Percentiles rank a stretch among this genome's conserved stretches.
These are phyloP conservation scores for Fusarium keratoplasticum DNA, from an alignment of 2,329 filamentous ascomycete species.

Conservation along the genomic window DNA sequence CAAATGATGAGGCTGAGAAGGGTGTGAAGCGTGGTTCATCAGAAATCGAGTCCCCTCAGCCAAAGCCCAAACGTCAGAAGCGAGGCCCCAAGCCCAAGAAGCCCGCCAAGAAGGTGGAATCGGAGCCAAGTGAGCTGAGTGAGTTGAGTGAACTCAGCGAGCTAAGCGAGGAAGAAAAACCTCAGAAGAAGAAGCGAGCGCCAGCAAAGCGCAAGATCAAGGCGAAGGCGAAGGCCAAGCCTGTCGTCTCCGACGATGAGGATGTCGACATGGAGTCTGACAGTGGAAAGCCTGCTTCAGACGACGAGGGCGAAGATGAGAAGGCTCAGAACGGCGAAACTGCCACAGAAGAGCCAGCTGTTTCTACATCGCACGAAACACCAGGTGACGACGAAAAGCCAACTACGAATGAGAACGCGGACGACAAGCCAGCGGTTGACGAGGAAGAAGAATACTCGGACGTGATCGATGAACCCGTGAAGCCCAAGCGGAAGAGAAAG, in stretches of 20 bases:
- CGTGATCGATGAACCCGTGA: slow-evolving; percentile 79
- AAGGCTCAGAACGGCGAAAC: background rate
- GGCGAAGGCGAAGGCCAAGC: slow-evolving; percentile 33
- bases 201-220: slow-evolving; percentile 33
- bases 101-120: slow-evolving; percentile 33
- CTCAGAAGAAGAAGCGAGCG: slow-evolving; percentile 34
- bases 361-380: slow-evolving; percentile 7
- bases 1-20: slow-evolving; percentile 41
- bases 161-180: slow-evolving; percentile 43
- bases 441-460: slow-evolving; percentile 56
- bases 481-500: slow-evolving; percentile 69
- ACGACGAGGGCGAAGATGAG: slow-evolving; percentile 6
- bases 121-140: slow-evolving; percentile 30
- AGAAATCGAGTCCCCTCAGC: slow-evolving; percentile 50
- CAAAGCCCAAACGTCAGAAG: slow-evolving; percentile 57
- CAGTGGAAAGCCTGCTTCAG: slow-evolving; percentile 7
- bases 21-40: slow-evolving; percentile 51
- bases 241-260: slow-evolving; percentile 46
- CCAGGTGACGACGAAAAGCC: slow-evolving; percentile 5
- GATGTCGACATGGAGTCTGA: slow-evolving; percentile 26
- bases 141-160: slow-evolving; percentile 40
- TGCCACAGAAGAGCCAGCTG: background rate
- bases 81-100: slow-evolving; percentile 43
- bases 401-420: slow-evolving; percentile 31
- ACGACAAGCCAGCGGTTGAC: slow-evolving; percentile 36